Conservation (phyloP, 805 yeast genomes). For the Ogataea parapolymorpha region DNA sequence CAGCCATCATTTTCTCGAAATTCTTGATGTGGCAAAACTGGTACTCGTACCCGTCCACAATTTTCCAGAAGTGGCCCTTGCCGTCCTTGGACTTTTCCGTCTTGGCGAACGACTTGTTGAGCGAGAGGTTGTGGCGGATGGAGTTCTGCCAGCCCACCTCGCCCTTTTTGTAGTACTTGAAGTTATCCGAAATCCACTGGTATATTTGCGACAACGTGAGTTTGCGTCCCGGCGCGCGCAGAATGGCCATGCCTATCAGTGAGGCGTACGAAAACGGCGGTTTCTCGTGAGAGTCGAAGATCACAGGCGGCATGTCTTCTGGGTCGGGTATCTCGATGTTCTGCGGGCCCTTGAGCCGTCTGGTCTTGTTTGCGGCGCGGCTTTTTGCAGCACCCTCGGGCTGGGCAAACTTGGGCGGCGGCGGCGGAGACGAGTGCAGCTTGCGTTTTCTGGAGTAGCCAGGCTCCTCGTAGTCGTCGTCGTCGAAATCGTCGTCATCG, state of each 20-base stretch:
- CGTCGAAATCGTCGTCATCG: conserved; percentile 12
- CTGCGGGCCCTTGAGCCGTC: conserved; percentile 28
- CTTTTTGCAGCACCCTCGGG: conserved; percentile 8
- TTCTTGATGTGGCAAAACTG: conserved; percentile 68
- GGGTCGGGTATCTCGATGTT: conserved; percentile 35
- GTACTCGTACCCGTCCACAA: conserved; percentile 76
- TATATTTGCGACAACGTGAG: conserved; percentile 83
- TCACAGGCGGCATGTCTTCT: conserved; percentile 38
- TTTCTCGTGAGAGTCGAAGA: conserved; percentile 54
- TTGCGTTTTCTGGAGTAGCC: conserved; percentile 16
- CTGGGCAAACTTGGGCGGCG: conserved; percentile 21
- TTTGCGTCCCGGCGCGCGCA: conserved; percentile 70
- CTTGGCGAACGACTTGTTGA: conserved; percentile 90
- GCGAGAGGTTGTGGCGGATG: conserved; percentile 87
- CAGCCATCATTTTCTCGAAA: conserved; percentile 34
- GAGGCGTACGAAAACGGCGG: conserved; percentile 96
- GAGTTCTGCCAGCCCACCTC: conserved; percentile 98
- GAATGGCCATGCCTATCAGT: conserved; percentile 87
- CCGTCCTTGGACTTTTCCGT: conserved; percentile 89
- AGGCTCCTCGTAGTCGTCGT: conserved; percentile 15
- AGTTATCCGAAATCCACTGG: conserved; percentile 86
- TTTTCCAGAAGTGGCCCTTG: conserved; percentile 91
- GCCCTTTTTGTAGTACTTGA: conserved; percentile 74
- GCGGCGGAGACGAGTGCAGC: conserved; percentile 19
- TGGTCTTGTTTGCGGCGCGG: conserved; percentile 9